Evolutionary conservation across 176 grass and related monocot species (phyloP).

Genomic region (Canna indica): DNA sequence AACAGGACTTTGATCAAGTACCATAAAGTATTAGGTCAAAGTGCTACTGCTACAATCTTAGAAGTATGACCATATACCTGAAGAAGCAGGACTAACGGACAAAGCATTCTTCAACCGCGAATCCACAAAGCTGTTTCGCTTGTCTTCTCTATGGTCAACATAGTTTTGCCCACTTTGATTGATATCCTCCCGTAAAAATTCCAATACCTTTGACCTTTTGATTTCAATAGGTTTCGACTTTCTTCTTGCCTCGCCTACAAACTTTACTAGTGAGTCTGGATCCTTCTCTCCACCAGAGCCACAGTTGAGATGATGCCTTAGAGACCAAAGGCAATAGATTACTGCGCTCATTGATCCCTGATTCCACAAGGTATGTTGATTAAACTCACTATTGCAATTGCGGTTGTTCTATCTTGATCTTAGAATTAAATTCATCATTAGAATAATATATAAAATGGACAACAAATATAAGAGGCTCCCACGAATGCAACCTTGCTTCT

Average conservation of each 20-base stretch:
- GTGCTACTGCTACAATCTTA: not conserved
- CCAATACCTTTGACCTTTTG: conserved; percentile 2
- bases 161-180: conserved; percentile 3
- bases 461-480: not conserved
- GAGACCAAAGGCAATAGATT: conserved; percentile 66
- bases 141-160: conserved; percentile 27
- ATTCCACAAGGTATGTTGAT: conserved; percentile 7
- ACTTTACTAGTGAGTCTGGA: conserved; percentile 28
- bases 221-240: conserved; percentile 43
- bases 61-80: conserved; percentile 30
- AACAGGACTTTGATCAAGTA: no score
- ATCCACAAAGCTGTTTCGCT: conserved; percentile 37
- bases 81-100: conserved; percentile 36
- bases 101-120: conserved; percentile 23
- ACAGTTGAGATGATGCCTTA: conserved; percentile 57
- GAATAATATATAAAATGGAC: not conserved
- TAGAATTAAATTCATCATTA: not conserved
- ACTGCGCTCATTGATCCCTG: conserved; percentile 67
- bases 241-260: conserved; percentile 29
- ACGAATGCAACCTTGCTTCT: not conserved
- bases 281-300: conserved; percentile 33
- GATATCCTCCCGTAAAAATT: conserved; percentile 30
- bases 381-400: conserved; percentile 3
- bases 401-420: not conserved
- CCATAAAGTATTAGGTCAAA: not conserved